These are phyloP conservation scores for Batkoa obscura DNA, from an alignment of 371 early-diverging fungal species.

Conservation along the genomic window DNA sequence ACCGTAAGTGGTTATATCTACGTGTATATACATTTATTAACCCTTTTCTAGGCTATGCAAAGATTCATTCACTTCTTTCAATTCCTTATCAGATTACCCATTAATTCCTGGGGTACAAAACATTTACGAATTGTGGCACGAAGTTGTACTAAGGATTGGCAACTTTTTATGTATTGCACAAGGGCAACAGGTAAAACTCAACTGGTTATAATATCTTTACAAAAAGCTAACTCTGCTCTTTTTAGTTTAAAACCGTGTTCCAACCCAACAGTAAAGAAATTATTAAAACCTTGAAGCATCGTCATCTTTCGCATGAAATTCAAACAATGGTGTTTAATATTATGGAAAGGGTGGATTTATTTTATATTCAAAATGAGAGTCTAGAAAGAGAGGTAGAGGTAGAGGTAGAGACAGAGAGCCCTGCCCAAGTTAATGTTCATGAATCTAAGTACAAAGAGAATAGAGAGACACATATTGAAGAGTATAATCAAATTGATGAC, in stretches of 20 bases:
- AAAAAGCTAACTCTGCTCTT: too few species aligned
- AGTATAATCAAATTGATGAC: too few species aligned
- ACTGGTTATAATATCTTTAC: not conserved
- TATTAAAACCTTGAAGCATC: constrained; percentile 1
- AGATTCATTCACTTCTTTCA: not conserved
- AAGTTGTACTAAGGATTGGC: not conserved
- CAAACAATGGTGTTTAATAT: not conserved
- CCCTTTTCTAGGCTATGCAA: not conserved
- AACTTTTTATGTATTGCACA: not conserved
- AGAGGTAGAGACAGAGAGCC: too few species aligned
- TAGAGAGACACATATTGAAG: too few species aligned
- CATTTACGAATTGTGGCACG: not conserved
- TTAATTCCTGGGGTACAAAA: not conserved
- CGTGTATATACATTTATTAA: not conserved
- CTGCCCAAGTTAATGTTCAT: too few species aligned
- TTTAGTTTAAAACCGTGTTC: not conserved
- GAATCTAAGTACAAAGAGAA: too few species aligned
- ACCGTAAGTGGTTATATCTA: not conserved
- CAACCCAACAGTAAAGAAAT: not conserved
- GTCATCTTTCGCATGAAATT: not conserved
- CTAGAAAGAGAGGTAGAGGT: too few species aligned
- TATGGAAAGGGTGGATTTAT: not conserved
- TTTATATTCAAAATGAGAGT: constrained; percentile 4
- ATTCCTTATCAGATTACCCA: not conserved
- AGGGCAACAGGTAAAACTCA: not conserved